Evolutionary conservation across 2,329 filamentous ascomycete genomes (phyloP).

Genomic region (Aspergillus sp.): DNA sequence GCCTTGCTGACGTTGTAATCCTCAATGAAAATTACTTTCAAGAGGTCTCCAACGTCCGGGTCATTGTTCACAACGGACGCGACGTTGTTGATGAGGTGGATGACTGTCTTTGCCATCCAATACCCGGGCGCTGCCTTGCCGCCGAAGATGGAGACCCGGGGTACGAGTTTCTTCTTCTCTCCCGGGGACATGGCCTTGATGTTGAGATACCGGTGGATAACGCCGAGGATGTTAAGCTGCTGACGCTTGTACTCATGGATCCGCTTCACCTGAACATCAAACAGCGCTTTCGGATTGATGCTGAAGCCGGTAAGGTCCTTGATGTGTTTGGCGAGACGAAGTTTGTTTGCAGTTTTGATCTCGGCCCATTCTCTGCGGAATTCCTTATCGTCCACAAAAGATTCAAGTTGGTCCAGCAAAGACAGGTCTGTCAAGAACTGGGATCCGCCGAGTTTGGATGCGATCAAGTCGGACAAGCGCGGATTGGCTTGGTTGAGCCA

Average conservation of each 20-base stretch:
- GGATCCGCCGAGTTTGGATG: constrained; percentile 73
- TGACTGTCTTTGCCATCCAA: constrained; percentile 99
- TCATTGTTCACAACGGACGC: constrained; percentile 87
- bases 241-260: constrained; percentile 99
- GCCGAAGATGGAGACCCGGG: constrained; percentile 90
- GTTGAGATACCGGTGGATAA: constrained; percentile 85
- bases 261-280: constrained; percentile 96
- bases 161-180: constrained; percentile 75
- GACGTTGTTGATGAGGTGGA: constrained; percentile 90
- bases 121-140: constrained; percentile 97
- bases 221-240: constrained; percentile 97
- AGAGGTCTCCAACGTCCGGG: constrained; percentile 76
- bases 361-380: constrained; percentile 94
- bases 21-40: constrained; percentile 95
- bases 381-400: constrained; percentile 70
- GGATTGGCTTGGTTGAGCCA: constrained; percentile 98
- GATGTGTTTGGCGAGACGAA: constrained; percentile 84
- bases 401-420: constrained; percentile 73
- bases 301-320: constrained; percentile 67
- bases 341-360: constrained; percentile 95
- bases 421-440: constrained; percentile 88
- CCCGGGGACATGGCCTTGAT: constrained; percentile 79
- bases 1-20: constrained; percentile 99
- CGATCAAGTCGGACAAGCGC: constrained; percentile 80
- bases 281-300: constrained; percentile 80